Base-by-base conservation (phyloP, 768 basidiomycete species). In the Filobasidium floriforme region DNA sequence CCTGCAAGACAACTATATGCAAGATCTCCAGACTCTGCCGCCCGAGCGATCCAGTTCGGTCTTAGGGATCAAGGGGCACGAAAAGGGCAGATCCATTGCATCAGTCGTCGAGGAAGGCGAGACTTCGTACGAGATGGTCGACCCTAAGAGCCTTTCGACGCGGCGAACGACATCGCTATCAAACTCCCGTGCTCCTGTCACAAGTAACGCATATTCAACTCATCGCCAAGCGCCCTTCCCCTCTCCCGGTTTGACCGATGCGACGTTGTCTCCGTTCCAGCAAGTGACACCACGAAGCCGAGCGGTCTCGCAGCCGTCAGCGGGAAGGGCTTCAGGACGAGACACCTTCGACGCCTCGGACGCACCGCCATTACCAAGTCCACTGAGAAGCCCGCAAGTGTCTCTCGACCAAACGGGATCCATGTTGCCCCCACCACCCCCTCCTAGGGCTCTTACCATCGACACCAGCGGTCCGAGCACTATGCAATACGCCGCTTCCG, bases 111-210 rank as follows among this genome's bases (percentile, higher is more conserved):
- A 55, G 19, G 54, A 54, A 9, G 37, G 22, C 19, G 65, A 66
- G 18, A 37, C 51, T 6, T 66, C 65, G 2, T 61, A 61, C 40
- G 65, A 66, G 29, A 37, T 66, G 26, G 59, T 66, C 7, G 51
- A 61, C 41, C 60, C 28, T 9, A 18, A 19, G 18, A 60, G 29
- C 7, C 37, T 60, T 6, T 18, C n/a, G 26, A 15, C 29, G 9
- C 18, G 59, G 18, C 28, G 29, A 18, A 40, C 59, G 29, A 60
- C 59, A 7, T 60, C 41, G 37, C 11, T 32, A 15, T 15, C 22
- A 4, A 57, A 32, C n/a, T 57, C 54, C 29, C 54, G 54, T 14
- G 19, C 29, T 19, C 7, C 54, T 2, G 24, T 57, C 7, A 15
- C 15, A 4, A 24, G 12, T 7, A 57, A 26, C 29, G 54, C 54